phyloP scores from a whole-genome alignment of 345 rosid species.

The Diplotaxis tenuifolia region DNA sequence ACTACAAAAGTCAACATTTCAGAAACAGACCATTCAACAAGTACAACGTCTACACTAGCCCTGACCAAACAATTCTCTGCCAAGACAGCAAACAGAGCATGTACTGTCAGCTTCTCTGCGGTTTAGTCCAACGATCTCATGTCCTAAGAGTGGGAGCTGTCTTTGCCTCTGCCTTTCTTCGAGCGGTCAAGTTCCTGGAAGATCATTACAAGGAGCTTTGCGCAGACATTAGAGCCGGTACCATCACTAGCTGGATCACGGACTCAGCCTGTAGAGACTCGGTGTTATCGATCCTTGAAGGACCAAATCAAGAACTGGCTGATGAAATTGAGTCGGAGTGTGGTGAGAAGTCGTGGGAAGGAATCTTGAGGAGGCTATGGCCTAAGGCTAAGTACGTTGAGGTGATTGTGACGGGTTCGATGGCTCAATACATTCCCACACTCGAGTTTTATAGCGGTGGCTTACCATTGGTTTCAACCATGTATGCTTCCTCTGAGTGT shows the following conservation, averaged over 20 bases:
- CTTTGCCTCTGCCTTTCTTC: conserved; percentile 84
- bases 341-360: conserved; percentile 66
- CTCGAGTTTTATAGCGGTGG: conserved; percentile 87
- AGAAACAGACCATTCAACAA: conserved; percentile 72
- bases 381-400: conserved; percentile 89
- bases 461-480: conserved; percentile 75
- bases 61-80: conserved; percentile 84
- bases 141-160: conserved; percentile 85
- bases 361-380: conserved; percentile 79
- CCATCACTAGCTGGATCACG: conserved; percentile 73
- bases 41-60: conserved; percentile 80
- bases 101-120: conserved; percentile 89
- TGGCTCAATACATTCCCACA: conserved; percentile 90
- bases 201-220: conserved; percentile 72
- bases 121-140: conserved; percentile 66
- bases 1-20: conserved; percentile 83
- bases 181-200: conserved; percentile 83
- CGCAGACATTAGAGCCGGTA: conserved; percentile 61
- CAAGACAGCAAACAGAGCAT: conserved; percentile 92
- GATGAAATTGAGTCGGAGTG: conserved; percentile 54
- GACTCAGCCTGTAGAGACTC: conserved; percentile 58
- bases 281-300: conserved; percentile 44
- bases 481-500: conserved; percentile 96
- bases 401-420: conserved; percentile 87
- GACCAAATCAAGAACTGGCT: conserved; percentile 53